Conservation (phyloP, 805 yeast species). For the Ogataea trehalophila region DNA sequence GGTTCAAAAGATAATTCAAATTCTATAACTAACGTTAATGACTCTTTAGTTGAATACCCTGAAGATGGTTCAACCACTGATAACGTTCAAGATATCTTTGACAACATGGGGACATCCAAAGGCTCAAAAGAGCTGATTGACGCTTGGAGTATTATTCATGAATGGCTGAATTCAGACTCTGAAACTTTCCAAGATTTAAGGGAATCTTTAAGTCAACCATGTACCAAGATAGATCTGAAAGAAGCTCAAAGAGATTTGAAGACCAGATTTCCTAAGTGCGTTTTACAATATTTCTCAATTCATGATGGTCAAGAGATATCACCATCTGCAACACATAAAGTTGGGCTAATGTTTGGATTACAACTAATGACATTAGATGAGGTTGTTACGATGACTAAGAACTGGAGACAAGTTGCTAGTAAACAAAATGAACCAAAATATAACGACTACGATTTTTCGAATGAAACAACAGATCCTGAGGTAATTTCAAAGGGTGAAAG, state of each 20-base stretch:
- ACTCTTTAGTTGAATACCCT: conserved; percentile 17
- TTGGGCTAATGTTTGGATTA: conserved; percentile 73
- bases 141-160: conserved; percentile 80
- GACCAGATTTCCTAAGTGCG: conserved; percentile 67
- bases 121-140: conserved; percentile 71
- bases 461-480: conserved; percentile 1
- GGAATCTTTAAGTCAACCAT: conserved; percentile 53
- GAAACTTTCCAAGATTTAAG: conserved; percentile 65
- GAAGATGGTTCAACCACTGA: conserved; percentile 24
- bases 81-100: conserved; percentile 28
- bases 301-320: conserved; percentile 87
- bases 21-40: conserved; percentile 6
- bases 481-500: conserved; percentile 1
- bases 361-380: conserved; percentile 74
- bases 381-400: conserved; percentile 68
- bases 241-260: conserved; percentile 78
- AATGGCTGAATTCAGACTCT: conserved; percentile 45
- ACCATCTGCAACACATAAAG: conserved; percentile 58
- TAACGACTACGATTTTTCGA: conserved; percentile 7
- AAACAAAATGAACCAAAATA: conserved; percentile 25
- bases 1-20: conserved; percentile 18
- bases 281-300: conserved; percentile 60
- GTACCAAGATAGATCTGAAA: conserved; percentile 65
- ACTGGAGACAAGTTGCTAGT: conserved; percentile 72
- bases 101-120: conserved; percentile 34